Evolutionary conservation across 768 basidiomycete genomes (phyloP).

Genomic region (Tricholomella constricta): DNA sequence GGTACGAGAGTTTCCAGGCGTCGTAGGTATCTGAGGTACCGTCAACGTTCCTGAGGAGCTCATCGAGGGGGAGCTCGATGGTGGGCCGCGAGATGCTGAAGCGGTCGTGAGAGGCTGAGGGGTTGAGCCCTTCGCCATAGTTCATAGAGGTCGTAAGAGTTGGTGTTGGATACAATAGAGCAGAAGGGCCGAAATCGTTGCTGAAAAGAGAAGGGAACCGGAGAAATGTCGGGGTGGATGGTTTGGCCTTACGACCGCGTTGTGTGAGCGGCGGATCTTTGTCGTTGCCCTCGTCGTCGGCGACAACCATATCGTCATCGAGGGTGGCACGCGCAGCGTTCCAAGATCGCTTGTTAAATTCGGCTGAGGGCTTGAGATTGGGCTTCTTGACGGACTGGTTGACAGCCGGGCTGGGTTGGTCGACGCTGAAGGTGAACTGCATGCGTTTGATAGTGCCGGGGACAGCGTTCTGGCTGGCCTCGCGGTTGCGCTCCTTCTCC

Average conservation of each 20-base stretch:
- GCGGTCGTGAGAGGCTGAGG: slow-evolving; percentile 45
- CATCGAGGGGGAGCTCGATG: slow-evolving; percentile 85
- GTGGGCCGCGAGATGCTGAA: slow-evolving; percentile 75
- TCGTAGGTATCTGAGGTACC: slow-evolving; percentile 24
- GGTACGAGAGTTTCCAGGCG: slow-evolving; percentile 16
- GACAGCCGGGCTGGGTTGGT: slow-evolving; percentile 58
- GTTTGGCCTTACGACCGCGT: slow-evolving; percentile 21
- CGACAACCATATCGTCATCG: slow-evolving; percentile 16
- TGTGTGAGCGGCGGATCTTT: slow-evolving; percentile 41
- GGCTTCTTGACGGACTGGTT: slow-evolving; percentile 60
- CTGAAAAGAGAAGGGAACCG: slow-evolving; percentile 77
- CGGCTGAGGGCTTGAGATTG: slow-evolving; percentile 63
- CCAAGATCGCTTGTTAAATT: slow-evolving; percentile 56
- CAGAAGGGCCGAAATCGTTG: slow-evolving; percentile 75
- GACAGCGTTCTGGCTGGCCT: slow-evolving; percentile 60
- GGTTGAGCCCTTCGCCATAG: slow-evolving; percentile 74
- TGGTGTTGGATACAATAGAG: slow-evolving; percentile 68
- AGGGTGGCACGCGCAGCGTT: slow-evolving; percentile 33
- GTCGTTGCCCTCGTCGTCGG: slow-evolving; percentile 31
- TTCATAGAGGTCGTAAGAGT: slow-evolving; percentile 69
- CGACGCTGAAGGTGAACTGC: slow-evolving; percentile 89
- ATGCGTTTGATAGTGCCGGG: slow-evolving; percentile 82
- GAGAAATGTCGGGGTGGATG: slow-evolving; percentile 37
- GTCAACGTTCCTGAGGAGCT: slow-evolving; percentile 62
- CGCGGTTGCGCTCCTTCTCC: slow-evolving; percentile 80